phyloP scores from a whole-genome alignment of 257 asterid species.

The Oldenlandia corymbosa region DNA sequence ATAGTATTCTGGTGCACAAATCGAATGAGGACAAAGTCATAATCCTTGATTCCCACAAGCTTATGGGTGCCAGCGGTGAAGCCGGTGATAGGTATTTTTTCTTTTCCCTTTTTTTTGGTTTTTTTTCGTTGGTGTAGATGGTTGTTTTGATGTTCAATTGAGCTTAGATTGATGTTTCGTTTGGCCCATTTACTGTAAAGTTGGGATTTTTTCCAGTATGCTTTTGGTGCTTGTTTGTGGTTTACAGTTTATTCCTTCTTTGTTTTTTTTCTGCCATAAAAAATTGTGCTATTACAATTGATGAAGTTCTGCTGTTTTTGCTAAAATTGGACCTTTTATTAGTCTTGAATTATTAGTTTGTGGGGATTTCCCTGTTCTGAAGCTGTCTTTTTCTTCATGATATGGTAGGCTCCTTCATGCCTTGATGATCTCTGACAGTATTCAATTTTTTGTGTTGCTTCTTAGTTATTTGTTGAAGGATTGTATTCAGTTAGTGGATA shows the following conservation, averaged over 20 bases:
- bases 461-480: too few species aligned
- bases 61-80: conserved; percentile 98
- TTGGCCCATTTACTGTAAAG: background rate
- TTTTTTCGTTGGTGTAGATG: background rate
- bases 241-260: background rate
- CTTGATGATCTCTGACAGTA: too few species aligned
- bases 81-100: conserved; percentile 76
- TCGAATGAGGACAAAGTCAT: conserved; percentile 90
- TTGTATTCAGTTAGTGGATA: too few species aligned
- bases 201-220: background rate
- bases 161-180: background rate
- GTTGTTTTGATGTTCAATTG: background rate
- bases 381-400: background rate
- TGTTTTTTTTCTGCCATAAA: background rate
- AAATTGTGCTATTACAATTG: background rate
- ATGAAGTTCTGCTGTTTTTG: background rate
- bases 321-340: background rate
- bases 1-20: conserved; percentile 94
- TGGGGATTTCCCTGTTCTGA: background rate
- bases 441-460: too few species aligned
- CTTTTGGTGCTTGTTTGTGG: background rate
- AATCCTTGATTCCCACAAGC: conserved; percentile 89
- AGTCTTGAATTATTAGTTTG: background rate
- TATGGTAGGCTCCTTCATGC: too few species aligned
- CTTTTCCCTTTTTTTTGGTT: too few species aligned